A percentile compares a stretch with the other conserved stretches of the same genome.
phyloP scores from a whole-genome alignment of 148 eudicot genomes.

The Beta vulgaris region DNA sequence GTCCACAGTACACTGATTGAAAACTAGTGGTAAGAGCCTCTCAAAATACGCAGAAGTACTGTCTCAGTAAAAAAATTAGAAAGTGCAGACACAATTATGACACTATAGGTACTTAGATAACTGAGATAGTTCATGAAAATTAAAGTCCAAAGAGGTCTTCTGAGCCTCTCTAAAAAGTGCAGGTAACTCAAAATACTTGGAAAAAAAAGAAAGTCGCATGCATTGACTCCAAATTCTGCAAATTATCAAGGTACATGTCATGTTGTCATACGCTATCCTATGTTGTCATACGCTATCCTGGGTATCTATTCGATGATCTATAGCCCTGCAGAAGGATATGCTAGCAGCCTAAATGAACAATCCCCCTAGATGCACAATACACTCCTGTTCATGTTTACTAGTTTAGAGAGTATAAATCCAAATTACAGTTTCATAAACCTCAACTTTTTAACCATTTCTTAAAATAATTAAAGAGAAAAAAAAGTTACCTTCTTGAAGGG shows the following conservation, averaged over 20 bases:
- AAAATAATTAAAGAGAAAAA: not conserved
- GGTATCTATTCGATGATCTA: not conserved
- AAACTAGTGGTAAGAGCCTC: too few relatives aligned
- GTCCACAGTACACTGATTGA: too few relatives aligned
- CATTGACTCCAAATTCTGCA: not conserved
- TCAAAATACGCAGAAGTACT: too few relatives aligned
- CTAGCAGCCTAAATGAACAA: not conserved
- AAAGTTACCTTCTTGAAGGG: conserved; percentile 81
- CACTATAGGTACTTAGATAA: too few relatives aligned
- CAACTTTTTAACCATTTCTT: not conserved
- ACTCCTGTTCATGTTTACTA: not conserved
- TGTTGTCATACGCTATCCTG: not conserved
- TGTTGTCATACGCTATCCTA: not conserved
- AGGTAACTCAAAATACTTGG: not conserved
- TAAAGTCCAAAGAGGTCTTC: not conserved
- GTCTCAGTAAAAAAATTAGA: too few relatives aligned
- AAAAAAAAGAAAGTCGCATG: not conserved
- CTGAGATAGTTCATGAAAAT: too few relatives aligned
- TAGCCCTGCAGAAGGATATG: not conserved
- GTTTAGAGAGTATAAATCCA: not conserved
- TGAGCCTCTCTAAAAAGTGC: not conserved
- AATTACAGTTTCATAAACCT: not conserved
- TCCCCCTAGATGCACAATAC: too few relatives aligned
- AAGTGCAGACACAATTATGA: too few relatives aligned
- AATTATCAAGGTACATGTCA: not conserved